Conservation (phyloP, 176 grass and related monocot species). For the Bolboschoenus planiculmis region DNA sequence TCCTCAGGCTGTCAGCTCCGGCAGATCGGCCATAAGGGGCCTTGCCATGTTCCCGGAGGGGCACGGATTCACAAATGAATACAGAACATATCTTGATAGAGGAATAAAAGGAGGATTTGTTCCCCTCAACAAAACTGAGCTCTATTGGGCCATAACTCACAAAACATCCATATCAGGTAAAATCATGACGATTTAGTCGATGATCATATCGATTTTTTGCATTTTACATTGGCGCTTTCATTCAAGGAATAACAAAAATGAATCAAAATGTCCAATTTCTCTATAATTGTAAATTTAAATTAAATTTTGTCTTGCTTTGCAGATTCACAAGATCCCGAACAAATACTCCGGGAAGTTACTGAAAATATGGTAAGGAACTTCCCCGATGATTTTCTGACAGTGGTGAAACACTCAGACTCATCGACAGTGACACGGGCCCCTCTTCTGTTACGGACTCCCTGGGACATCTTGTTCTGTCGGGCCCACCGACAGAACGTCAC, state of each 20-base stretch:
- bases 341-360: not conserved
- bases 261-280: too few relatives aligned
- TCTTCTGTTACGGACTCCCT: slow-evolving; percentile 31
- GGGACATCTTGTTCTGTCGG: slow-evolving; percentile 15
- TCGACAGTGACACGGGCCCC: slow-evolving; percentile 36
- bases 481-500: slow-evolving; percentile 16
- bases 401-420: slow-evolving; percentile 18
- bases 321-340: not conserved
- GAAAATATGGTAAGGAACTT: slow-evolving; percentile 13
- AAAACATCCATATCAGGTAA: slow-evolving; percentile 32
- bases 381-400: slow-evolving; percentile 36
- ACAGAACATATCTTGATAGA: slow-evolving; percentile 38
- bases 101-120: slow-evolving; percentile 37
- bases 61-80: slow-evolving; percentile 35
- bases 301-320: not conserved
- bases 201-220: not conserved
- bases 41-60: slow-evolving; percentile 35
- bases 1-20: slow-evolving; percentile 25
- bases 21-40: slow-evolving; percentile 40
- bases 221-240: not conserved
- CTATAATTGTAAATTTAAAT: not conserved
- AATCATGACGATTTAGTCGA: not conserved
- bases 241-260: too few relatives aligned
- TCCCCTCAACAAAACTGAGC: slow-evolving; percentile 26
- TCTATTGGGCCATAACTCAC: slow-evolving; percentile 50